Base-by-base conservation (phyloP, 495 filamentous ascomycete species). In the Cryomyces minteri region DNA sequence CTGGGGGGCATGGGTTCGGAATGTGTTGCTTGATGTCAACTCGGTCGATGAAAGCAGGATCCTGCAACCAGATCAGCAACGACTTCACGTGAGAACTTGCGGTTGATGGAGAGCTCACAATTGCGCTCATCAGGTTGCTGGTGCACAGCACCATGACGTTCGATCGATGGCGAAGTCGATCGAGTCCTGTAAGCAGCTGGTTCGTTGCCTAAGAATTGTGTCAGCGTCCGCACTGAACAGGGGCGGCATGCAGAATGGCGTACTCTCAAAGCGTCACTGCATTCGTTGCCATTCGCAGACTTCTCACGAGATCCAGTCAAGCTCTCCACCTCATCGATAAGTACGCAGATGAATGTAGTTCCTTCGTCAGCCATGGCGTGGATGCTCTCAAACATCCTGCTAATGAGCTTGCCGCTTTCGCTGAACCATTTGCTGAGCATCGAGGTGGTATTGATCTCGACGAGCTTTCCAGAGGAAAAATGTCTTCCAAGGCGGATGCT, bases 291-390 rank as follows among this genome's bases (percentile, higher is more conserved):
- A 39, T 32, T 56, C 4, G 58, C 51, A n/a, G 66, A 57, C 29
- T 60, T 58, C 41, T 67, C 62, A 32, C 70, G 65, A 5, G 59
- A 56, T 33, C 64, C 56, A 31, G 70, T 63, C 14, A 77, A 52
- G 31, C 63, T 73, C 47, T 77, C 73, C 9, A 77, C 63, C 42
- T 74, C 72, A 50, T 76, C 73, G 44, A 77, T 65, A 10, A 77
- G 46, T 0, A 77, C 61, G 38, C 64, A 66, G 10, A 73, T 52
- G 39, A 76, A 63, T 4, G 59, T 58, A 30, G 60, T 52, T 5
- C 64, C 58, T 42, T 74, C 67, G 45, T 62, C 58, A 4, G 70
- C 57, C 43, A 71, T 54, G 5, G 46, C 41, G 45, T 59, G 55
- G 40, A 77, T 65, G 31, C 51, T 50, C n/a, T 69, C 65, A 52